Evolutionary conservation across 1,139 yeast species (phyloP).

Genomic region (Geotrichum klebahnii): DNA sequence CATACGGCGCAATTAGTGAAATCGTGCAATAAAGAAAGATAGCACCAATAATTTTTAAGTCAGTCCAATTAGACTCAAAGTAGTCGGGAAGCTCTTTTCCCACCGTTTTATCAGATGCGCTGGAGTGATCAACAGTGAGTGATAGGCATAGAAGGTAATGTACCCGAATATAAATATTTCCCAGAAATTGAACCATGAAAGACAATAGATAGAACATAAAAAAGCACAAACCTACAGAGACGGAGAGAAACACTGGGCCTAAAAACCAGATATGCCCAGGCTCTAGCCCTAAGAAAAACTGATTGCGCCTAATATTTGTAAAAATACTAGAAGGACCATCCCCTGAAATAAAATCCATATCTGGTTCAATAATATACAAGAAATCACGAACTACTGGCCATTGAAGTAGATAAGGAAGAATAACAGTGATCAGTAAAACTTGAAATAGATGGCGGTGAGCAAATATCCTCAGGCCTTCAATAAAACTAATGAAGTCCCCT

Average conservation of each 20-base stretch:
- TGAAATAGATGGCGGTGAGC: constrained; percentile 32
- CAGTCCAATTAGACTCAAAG: background rate
- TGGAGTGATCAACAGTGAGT: background rate
- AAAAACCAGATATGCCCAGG: constrained; percentile 54
- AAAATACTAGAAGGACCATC: constrained; percentile 30
- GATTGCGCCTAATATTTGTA: constrained; percentile 35
- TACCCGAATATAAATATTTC: too few relatives aligned
- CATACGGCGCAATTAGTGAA: constrained; percentile 68
- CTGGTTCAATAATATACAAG: constrained; percentile 40
- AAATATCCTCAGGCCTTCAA: constrained; percentile 45
- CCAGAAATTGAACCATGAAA: background rate
- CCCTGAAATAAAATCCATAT: constrained; percentile 28
- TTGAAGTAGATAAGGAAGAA: constrained; percentile 44
- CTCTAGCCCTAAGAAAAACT: constrained; percentile 63
- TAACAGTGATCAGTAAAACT: constrained; percentile 30
- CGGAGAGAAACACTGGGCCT: constrained; percentile 54
- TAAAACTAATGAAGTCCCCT: constrained; percentile 51
- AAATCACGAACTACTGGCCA: constrained; percentile 23
- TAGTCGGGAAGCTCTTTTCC: constrained; percentile 30
- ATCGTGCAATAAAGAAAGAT: constrained; percentile 45
- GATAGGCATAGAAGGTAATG: background rate
- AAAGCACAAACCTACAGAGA: constrained; percentile 50
- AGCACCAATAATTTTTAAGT: constrained; percentile 35
- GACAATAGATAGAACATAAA: constrained; percentile 35
- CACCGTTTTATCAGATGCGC: constrained; percentile 1